phyloP scores from a whole-genome alignment of 2,329 filamentous ascomycete species.

The Botrytis cinerea region DNA sequence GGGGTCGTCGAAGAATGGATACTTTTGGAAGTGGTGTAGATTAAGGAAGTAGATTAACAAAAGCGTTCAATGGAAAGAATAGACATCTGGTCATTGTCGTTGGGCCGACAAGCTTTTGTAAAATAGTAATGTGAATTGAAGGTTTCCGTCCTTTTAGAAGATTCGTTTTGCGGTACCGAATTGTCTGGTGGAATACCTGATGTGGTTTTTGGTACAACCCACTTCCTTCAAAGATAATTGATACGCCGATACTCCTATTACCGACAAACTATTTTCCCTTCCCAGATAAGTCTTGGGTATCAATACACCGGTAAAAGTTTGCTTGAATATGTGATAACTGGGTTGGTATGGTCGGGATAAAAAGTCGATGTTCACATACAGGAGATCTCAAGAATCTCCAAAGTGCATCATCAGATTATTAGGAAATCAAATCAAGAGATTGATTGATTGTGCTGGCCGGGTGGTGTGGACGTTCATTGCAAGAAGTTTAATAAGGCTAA shows the following conservation, averaged over 20 bases:
- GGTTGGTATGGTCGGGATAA: not conserved
- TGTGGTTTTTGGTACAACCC: conserved; percentile 23
- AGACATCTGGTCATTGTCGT: conserved; percentile 44
- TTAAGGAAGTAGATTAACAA: conserved; percentile 44
- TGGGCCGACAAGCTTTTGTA: conserved; percentile 34
- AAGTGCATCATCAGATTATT: conserved; percentile 8
- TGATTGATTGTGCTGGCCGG: conserved; percentile 13
- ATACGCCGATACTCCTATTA: conserved; percentile 23
- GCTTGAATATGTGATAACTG: not conserved
- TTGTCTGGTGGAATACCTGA: conserved; percentile 15
- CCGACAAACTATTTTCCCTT: conserved; percentile 12
- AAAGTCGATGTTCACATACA: conserved; percentile 9
- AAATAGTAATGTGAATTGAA: conserved; percentile 5
- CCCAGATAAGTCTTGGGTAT: not conserved
- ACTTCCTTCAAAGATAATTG: conserved; percentile 23
- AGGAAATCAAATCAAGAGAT: conserved; percentile 16
- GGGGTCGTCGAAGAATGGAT: conserved; percentile 34
- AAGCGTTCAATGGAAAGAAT: conserved; percentile 41
- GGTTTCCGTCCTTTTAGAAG: not conserved
- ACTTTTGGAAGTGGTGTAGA: conserved; percentile 35
- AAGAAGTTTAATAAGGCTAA: conserved; percentile 17
- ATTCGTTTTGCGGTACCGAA: conserved; percentile 20
- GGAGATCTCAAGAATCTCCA: conserved; percentile 15
- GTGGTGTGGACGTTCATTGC: not conserved
- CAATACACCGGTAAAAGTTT: not conserved